These are phyloP conservation scores for Penicillium paradoxum DNA, from an alignment of 495 filamentous ascomycete species.

Conservation along the genomic window DNA sequence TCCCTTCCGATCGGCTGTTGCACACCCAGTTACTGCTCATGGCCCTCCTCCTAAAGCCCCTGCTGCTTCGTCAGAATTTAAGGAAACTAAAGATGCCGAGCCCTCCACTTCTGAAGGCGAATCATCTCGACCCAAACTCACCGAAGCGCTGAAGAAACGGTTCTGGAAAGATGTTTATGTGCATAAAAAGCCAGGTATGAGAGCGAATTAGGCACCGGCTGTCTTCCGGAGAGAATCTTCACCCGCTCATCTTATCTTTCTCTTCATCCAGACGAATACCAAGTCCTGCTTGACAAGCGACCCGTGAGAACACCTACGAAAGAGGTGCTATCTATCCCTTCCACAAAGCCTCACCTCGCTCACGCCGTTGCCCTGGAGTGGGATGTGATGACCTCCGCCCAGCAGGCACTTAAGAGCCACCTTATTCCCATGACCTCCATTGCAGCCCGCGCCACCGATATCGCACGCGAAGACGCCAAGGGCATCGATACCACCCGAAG, in stretches of 20 bases:
- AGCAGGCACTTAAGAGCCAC: slow-evolving; percentile 72
- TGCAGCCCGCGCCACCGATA: slow-evolving; percentile 72
- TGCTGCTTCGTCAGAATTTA: slow-evolving; percentile 50
- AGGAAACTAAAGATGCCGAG: slow-evolving; percentile 50
- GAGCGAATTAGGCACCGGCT: slow-evolving; percentile 17
- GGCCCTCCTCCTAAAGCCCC: slow-evolving; percentile 82
- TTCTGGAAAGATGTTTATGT: slow-evolving; percentile 84
- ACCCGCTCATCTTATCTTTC: background rate
- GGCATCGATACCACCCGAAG: slow-evolving; percentile 42
- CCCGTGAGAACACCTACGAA: slow-evolving; percentile 74
- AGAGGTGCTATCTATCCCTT: slow-evolving; percentile 64
- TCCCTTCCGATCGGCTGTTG: slow-evolving; percentile 46
- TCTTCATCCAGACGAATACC: slow-evolving; percentile 51
- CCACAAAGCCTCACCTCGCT: slow-evolving; percentile 76
- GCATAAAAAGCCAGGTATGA: slow-evolving; percentile 45
- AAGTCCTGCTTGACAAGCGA: slow-evolving; percentile 74
- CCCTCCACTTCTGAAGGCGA: slow-evolving; percentile 45
- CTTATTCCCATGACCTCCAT: slow-evolving; percentile 89
- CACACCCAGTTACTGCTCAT: slow-evolving; percentile 68
- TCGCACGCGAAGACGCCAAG: slow-evolving; percentile 59
- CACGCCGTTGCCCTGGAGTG: slow-evolving; percentile 84
- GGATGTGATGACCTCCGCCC: slow-evolving; percentile 73
- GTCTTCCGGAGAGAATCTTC: background rate
- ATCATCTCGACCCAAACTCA: slow-evolving; percentile 34
- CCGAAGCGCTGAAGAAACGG: slow-evolving; percentile 54